These are phyloP conservation scores for Lycium ferocissimum DNA, from an alignment of 257 asterid species.

Conservation along the genomic window DNA sequence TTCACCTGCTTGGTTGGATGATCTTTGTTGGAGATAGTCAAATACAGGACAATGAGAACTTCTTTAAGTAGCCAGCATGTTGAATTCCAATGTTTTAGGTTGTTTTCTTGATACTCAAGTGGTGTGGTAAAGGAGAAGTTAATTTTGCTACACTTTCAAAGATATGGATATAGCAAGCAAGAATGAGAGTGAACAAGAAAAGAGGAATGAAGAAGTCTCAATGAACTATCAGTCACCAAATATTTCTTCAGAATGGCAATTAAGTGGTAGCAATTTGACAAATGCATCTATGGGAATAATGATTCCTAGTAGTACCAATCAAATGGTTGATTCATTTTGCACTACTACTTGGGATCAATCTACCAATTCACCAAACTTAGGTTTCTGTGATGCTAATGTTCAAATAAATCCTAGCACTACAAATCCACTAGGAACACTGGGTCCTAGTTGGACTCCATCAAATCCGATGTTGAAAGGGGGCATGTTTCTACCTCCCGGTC, in stretches of 20 bases:
- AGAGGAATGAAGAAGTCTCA: conserved; percentile 46
- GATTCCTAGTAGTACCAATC: conserved; percentile 46
- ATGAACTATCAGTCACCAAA: conserved; percentile 53
- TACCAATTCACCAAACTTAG: conserved; percentile 53
- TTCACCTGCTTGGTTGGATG: background rate
- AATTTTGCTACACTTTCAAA: conserved; percentile 17
- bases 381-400: conserved; percentile 56
- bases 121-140: conserved; percentile 26
- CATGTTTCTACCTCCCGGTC: conserved; percentile 58
- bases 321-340: conserved; percentile 59
- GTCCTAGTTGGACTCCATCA: conserved; percentile 53
- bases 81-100: conserved; percentile 22
- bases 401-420: conserved; percentile 52
- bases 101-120: conserved; percentile 28
- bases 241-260: conserved; percentile 68
- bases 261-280: conserved; percentile 51
- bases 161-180: conserved; percentile 58
- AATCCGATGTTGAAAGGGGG: conserved; percentile 61
- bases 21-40: background rate
- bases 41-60: background rate
- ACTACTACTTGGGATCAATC: conserved; percentile 70
- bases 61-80: background rate
- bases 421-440: conserved; percentile 32
- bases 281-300: conserved; percentile 48
- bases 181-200: conserved; percentile 55